These are phyloP conservation scores for Coemansia brasiliensis DNA, from an alignment of 192 early-diverging fungal genomes.

Conservation along the genomic window DNA sequence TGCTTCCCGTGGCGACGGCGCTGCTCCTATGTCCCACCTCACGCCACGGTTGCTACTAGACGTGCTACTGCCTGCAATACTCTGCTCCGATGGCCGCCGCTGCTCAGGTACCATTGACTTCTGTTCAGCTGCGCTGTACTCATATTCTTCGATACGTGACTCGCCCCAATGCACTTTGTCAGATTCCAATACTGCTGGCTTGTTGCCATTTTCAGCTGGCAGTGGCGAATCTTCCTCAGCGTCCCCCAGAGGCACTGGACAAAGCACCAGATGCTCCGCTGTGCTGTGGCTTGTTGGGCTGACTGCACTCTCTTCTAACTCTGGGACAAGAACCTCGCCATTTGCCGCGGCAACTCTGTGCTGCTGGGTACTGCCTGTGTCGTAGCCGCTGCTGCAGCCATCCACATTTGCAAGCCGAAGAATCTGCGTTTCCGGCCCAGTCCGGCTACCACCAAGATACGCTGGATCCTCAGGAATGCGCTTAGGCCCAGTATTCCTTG, in stretches of 20 bases:
- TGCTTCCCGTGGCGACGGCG: not conserved
- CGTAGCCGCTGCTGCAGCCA: too few species aligned
- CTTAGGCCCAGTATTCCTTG: not conserved
- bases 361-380: too few species aligned
- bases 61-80: not conserved
- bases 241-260: slow-evolving; percentile 23
- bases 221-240: not conserved
- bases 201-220: not conserved
- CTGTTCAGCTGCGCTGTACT: slow-evolving; percentile 15
- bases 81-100: slow-evolving; percentile 14
- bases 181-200: not conserved
- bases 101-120: not conserved
- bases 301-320: not conserved
- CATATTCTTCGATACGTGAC: slow-evolving; percentile 26
- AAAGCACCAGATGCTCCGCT: slow-evolving; percentile 39
- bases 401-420: too few species aligned
- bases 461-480: not conserved
- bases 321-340: too few species aligned
- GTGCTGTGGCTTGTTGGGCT: slow-evolving; percentile 20
- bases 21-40: slow-evolving; percentile 12
- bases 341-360: too few species aligned
- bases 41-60: slow-evolving; percentile 1
- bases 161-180: slow-evolving; percentile 16
- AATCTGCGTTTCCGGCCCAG: not conserved
- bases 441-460: not conserved